Evolutionary conservation across 169 alveolate genomes (phyloP).

Genomic region (Plasmodium reichenowi): DNA sequence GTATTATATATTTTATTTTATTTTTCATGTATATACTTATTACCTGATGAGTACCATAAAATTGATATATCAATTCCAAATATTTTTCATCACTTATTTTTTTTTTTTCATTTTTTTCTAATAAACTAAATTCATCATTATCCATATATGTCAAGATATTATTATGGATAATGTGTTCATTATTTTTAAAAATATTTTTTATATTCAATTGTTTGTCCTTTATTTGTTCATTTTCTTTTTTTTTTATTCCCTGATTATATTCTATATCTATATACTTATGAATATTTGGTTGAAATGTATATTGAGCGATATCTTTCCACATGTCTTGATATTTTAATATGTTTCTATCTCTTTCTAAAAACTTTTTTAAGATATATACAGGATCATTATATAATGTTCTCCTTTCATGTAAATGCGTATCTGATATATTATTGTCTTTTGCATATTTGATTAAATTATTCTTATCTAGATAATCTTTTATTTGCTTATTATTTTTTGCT

Average conservation of each 20-base stretch:
- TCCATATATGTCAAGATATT: too few relatives aligned
- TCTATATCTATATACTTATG: conserved; percentile 33
- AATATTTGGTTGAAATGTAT: conserved; percentile 72
- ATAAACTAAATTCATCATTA: too few relatives aligned
- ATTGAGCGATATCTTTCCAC: conserved; percentile 11
- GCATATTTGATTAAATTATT: neutral
- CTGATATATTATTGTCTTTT: neutral
- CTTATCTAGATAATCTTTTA: neutral
- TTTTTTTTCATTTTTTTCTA: too few relatives aligned
- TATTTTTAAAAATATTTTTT: conserved; percentile 10
- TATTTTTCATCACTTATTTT: too few relatives aligned
- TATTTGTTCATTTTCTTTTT: conserved; percentile 1
- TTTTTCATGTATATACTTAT: too few relatives aligned
- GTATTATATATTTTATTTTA: neutral
- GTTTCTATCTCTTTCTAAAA: conserved; percentile 40
- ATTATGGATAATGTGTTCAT: neutral
- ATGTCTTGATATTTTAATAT: conserved; percentile 1
- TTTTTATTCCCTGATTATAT: neutral
- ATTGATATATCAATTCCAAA: too few relatives aligned
- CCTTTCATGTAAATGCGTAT: neutral
- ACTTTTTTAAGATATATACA: conserved; percentile 30
- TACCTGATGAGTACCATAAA: too few relatives aligned
- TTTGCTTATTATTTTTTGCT: neutral
- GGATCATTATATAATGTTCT: conserved; percentile 31
- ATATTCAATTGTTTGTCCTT: neutral